Conservation (phyloP, 1,284 basidiomycete species). For the Leccinum angustisporum region DNA sequence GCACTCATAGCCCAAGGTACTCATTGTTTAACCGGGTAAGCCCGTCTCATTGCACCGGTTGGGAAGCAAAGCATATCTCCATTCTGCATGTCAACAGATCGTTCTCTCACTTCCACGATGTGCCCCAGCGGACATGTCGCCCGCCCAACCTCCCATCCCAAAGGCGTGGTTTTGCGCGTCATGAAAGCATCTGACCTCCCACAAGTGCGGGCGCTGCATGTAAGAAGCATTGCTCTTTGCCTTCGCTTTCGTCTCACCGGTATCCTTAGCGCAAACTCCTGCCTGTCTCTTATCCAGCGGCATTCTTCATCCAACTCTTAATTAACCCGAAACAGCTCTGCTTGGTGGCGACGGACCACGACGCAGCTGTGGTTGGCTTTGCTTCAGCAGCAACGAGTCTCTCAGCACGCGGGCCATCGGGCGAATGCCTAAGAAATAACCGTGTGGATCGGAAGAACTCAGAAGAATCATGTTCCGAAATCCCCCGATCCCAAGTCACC, state of each 20-base stretch:
- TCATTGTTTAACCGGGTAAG: not conserved
- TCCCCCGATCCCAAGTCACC: constrained; percentile 39
- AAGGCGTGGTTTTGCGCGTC: constrained; percentile 29
- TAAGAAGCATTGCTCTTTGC: constrained; percentile 23
- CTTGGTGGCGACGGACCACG: constrained; percentile 43
- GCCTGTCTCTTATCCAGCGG: constrained; percentile 46
- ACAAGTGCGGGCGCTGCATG: constrained; percentile 46
- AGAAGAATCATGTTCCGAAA: constrained; percentile 15
- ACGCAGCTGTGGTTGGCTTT: constrained; percentile 44
- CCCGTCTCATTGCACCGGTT: constrained; percentile 13
- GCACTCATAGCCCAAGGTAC: not conserved
- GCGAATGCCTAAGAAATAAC: not conserved
- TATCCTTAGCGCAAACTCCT: constrained; percentile 39
- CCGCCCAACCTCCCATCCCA: constrained; percentile 4
- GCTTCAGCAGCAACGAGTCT: constrained; percentile 45
- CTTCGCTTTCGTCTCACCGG: constrained; percentile 2
- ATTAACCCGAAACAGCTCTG: constrained; percentile 48
- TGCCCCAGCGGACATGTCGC: not conserved
- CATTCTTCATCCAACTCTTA: constrained; percentile 57
- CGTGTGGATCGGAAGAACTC: constrained; percentile 6
- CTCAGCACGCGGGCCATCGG: constrained; percentile 19
- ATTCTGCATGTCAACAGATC: not conserved
- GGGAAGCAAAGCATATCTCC: not conserved
- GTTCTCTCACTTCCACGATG: constrained; percentile 14
- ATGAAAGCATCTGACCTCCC: constrained; percentile 41